phyloP scores from a whole-genome alignment of 2,329 filamentous ascomycete species.

The Neonectria faginata region DNA sequence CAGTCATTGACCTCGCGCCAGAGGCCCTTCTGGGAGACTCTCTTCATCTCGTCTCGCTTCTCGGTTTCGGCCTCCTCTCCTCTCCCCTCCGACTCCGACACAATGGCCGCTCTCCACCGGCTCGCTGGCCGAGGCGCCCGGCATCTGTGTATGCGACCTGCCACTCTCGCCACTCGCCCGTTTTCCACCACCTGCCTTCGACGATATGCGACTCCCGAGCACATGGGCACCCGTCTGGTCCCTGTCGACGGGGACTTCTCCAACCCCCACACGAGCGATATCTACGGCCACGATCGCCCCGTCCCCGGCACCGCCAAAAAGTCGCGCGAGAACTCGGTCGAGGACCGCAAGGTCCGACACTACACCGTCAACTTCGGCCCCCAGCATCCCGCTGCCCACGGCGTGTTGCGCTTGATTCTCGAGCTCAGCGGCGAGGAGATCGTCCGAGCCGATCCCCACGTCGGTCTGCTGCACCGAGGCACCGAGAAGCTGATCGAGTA shows the following conservation, averaged over 20 bases:
- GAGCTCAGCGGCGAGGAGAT: slow-evolving; percentile 99
- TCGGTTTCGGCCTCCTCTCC: slow-evolving; percentile 42
- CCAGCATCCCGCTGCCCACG: slow-evolving; percentile 98
- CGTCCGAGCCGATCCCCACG: slow-evolving; percentile 94
- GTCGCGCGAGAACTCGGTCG: slow-evolving; percentile 61
- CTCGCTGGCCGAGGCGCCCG: slow-evolving; percentile 78
- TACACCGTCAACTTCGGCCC: slow-evolving; percentile 99
- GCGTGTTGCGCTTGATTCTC: slow-evolving; percentile 95
- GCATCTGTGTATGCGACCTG: slow-evolving; percentile 69
- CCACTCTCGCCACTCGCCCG: slow-evolving; percentile 61
- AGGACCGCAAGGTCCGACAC: slow-evolving; percentile 89
- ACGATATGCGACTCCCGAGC: slow-evolving; percentile 69
- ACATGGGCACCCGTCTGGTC: slow-evolving; percentile 69
- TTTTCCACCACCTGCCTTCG: slow-evolving; percentile 75
- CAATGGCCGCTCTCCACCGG: slow-evolving; percentile 80
- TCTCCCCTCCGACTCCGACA: slow-evolving; percentile 43
- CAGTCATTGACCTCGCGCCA: slow-evolving; percentile 53
- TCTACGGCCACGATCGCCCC: slow-evolving; percentile 60
- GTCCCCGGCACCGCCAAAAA: slow-evolving; percentile 58
- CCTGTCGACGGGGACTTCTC: slow-evolving; percentile 74
- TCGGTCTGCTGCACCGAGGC: slow-evolving; percentile 93
- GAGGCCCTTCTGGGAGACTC: slow-evolving; percentile 51
- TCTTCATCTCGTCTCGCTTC: slow-evolving; percentile 45
- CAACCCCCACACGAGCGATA: slow-evolving; percentile 57
- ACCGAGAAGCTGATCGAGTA: slow-evolving; percentile 99